Conservation (phyloP, 179 eudicot species). For the Pouteria campechiana region DNA sequence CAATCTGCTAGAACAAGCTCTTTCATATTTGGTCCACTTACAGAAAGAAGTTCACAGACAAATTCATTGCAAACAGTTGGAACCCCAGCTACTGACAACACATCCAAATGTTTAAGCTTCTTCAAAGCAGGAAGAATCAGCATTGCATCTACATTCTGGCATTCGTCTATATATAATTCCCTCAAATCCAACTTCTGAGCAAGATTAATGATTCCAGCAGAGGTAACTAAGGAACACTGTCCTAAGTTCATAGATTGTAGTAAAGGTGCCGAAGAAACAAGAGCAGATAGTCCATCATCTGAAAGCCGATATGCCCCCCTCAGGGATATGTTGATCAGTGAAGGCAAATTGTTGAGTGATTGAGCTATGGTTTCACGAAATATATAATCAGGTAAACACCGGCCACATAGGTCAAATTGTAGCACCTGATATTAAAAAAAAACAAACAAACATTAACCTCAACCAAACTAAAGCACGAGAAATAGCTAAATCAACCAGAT, state of each 20-base stretch:
- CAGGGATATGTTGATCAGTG: conserved; percentile 56
- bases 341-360: conserved; percentile 35
- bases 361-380: conserved; percentile 29
- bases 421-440: conserved; percentile 42
- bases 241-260: conserved; percentile 69
- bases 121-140: conserved; percentile 53
- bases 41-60: conserved; percentile 25
- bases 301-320: conserved; percentile 89
- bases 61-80: conserved; percentile 56
- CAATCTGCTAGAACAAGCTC: conserved; percentile 66
- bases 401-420: conserved; percentile 85
- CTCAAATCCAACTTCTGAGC: conserved; percentile 53
- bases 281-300: conserved; percentile 56
- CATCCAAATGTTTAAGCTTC: conserved; percentile 44
- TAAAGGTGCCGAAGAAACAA: conserved; percentile 56
- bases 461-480: not conserved
- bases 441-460: not conserved
- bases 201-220: conserved; percentile 37
- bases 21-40: conserved; percentile 54
- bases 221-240: conserved; percentile 73
- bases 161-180: conserved; percentile 75
- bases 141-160: conserved; percentile 47
- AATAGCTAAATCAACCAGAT: not conserved
- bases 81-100: conserved; percentile 55
- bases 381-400: conserved; percentile 68